Percentiles rank a stretch among this genome's conserved stretches.
Conservation (phyloP, 2,329 filamentous ascomycete species). For the Colletotrichum salicis region DNA sequence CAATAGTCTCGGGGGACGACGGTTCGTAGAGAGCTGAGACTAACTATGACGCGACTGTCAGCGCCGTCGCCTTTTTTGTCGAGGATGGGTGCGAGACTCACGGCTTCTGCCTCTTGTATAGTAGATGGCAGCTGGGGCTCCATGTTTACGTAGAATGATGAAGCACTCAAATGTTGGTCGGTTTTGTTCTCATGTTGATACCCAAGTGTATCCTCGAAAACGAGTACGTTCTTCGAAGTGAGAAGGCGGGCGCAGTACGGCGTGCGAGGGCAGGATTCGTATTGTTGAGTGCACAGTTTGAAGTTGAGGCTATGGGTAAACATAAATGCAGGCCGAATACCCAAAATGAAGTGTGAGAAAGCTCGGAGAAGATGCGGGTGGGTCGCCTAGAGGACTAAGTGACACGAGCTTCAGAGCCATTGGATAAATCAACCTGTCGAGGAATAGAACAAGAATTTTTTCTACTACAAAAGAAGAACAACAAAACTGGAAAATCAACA, state of each 20-base stretch:
- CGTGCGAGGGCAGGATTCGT: neutral
- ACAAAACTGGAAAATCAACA: too few relatives aligned
- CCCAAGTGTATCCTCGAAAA: too few relatives aligned
- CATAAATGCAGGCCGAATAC: neutral
- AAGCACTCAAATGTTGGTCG: neutral
- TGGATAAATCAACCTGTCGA: neutral
- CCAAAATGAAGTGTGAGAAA: neutral
- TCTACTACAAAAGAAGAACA: too few relatives aligned
- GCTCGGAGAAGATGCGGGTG: neutral
- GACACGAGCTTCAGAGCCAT: neutral
- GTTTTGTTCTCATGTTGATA: neutral
- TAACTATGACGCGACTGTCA: constrained; percentile 45
- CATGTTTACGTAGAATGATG: constrained; percentile 8
- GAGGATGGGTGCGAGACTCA: constrained; percentile 6
- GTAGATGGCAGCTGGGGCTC: constrained; percentile 30
- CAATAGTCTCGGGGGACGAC: constrained; percentile 58
- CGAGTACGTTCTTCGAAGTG: neutral
- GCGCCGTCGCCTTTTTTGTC: neutral
- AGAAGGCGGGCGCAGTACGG: neutral
- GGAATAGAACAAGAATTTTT: neutral
- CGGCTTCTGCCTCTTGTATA: constrained; percentile 30
- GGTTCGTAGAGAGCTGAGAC: constrained; percentile 66
- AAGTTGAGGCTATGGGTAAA: neutral
- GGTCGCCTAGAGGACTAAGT: neutral
- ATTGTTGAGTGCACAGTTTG: neutral